Conservation (phyloP, 2,329 filamentous ascomycete genomes). For the Onygenales sp. region DNA sequence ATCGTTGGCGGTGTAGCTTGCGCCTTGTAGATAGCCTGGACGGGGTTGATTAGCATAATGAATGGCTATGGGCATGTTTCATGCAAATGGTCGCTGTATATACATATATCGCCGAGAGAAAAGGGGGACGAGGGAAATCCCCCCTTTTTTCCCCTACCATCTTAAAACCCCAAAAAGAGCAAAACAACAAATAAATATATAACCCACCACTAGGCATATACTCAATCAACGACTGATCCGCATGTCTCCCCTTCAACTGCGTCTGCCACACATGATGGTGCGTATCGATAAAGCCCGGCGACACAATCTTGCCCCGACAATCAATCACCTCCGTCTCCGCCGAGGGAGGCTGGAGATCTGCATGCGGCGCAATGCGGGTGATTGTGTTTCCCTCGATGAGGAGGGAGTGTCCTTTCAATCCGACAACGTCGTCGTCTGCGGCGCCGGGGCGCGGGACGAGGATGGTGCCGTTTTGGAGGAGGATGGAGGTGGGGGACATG, state of each 20-base stretch:
- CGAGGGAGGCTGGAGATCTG: neutral
- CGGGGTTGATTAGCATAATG: neutral
- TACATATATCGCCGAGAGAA: neutral
- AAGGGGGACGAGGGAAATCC: neutral
- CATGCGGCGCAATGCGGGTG: neutral
- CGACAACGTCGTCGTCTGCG: neutral
- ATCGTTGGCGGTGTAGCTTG: constrained; percentile 30
- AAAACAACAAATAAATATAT: neutral
- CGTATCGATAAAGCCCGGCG: constrained; percentile 24
- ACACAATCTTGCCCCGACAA: constrained; percentile 22
- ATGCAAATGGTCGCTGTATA: neutral
- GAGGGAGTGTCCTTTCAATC: neutral
- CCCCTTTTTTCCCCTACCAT: too few relatives aligned
- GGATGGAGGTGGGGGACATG: neutral
- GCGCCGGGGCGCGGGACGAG: neutral
- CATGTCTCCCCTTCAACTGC: constrained; percentile 29
- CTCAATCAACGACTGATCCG: constrained; percentile 29
- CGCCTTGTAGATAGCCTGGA: constrained; percentile 12
- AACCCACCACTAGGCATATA: constrained; percentile 30
- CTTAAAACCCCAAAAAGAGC: neutral
- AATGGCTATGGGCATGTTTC: too few relatives aligned
- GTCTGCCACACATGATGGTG: constrained; percentile 37
- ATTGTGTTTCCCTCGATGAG: constrained; percentile 1
- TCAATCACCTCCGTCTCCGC: constrained; percentile 25
- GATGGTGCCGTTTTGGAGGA: neutral